phyloP scores from a whole-genome alignment of 1,284 basidiomycete species.

The Marasmius fiardii region DNA sequence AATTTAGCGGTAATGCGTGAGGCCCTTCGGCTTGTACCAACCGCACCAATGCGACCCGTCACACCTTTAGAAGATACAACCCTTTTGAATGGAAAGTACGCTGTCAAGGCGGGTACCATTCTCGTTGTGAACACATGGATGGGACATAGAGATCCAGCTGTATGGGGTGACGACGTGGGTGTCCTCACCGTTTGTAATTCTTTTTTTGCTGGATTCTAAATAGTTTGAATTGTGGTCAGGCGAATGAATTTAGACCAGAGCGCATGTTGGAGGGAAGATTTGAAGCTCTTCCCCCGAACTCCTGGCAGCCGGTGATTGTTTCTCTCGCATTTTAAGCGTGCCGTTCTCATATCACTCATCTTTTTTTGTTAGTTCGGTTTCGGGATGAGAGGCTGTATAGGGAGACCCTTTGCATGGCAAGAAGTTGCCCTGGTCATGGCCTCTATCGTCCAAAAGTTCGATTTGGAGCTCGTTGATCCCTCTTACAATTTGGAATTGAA shows the following conservation, averaged over 20 bases:
- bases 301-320: constrained; percentile 46
- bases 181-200: neutral
- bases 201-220: too few relatives aligned
- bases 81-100: constrained; percentile 38
- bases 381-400: constrained; percentile 41
- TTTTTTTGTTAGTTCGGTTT: constrained; percentile 23
- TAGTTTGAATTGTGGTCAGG: neutral
- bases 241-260: constrained; percentile 22
- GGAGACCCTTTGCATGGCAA: constrained; percentile 47
- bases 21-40: constrained; percentile 39
- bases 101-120: constrained; percentile 30
- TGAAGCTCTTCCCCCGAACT: constrained; percentile 39
- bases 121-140: constrained; percentile 29
- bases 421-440: constrained; percentile 42
- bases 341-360: too few relatives aligned
- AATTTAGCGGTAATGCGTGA: constrained; percentile 42
- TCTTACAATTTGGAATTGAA: constrained; percentile 40
- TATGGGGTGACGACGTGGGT: constrained; percentile 50
- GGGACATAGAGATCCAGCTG: constrained; percentile 38
- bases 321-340: neutral
- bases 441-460: constrained; percentile 41
- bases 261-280: constrained; percentile 47
- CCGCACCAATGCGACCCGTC: constrained; percentile 34
- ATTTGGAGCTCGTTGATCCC: constrained; percentile 39
- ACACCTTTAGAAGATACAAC: constrained; percentile 34